Evolutionary conservation across 177 flowering plant genomes (phyloP).

Genomic region (Telopea speciosissima): DNA sequence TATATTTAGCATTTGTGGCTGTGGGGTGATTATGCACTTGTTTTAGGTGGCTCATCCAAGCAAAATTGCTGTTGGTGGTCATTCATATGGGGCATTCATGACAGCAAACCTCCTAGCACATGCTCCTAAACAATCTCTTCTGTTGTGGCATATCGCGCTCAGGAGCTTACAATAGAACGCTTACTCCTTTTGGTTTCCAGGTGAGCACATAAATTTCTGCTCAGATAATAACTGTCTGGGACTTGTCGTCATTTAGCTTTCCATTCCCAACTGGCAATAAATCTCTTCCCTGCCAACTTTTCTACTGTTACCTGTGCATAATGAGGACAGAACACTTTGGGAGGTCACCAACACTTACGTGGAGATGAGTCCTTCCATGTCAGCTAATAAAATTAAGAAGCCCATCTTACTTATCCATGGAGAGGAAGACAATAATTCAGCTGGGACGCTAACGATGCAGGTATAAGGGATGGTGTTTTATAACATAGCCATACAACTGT

Average conservation of each 20-base stretch:
- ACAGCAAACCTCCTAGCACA: constrained; percentile 96
- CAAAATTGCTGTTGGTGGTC: constrained; percentile 97
- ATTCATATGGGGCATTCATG: constrained; percentile 99
- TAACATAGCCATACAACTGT: not conserved
- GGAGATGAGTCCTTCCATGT: constrained; percentile 98
- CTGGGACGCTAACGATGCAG: constrained; percentile 99
- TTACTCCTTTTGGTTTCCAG: constrained; percentile 99
- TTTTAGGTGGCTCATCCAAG: constrained; percentile 88
- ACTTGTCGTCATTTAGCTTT: not conserved
- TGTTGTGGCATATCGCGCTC: constrained; percentile 96
- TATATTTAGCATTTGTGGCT: not conserved
- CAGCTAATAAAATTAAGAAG: constrained; percentile 89
- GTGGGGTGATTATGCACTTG: constrained; percentile 9
- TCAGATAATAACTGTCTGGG: not conserved
- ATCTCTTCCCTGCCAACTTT: constrained; percentile 1
- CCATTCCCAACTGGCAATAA: not conserved
- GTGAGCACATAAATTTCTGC: constrained; percentile 25
- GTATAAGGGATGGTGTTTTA: constrained; percentile 26
- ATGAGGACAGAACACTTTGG: constrained; percentile 98
- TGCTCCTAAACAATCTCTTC: constrained; percentile 97
- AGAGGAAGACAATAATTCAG: constrained; percentile 93
- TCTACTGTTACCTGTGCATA: constrained; percentile 36
- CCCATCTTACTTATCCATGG: constrained; percentile 96
- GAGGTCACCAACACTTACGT: constrained; percentile 76
- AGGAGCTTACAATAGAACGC: constrained; percentile 96